Percentiles rank a stretch among this genome's conserved stretches.
These are phyloP conservation scores for Podila clonocystis DNA, from an alignment of 192 early-diverging fungal species.

Conservation along the genomic window DNA sequence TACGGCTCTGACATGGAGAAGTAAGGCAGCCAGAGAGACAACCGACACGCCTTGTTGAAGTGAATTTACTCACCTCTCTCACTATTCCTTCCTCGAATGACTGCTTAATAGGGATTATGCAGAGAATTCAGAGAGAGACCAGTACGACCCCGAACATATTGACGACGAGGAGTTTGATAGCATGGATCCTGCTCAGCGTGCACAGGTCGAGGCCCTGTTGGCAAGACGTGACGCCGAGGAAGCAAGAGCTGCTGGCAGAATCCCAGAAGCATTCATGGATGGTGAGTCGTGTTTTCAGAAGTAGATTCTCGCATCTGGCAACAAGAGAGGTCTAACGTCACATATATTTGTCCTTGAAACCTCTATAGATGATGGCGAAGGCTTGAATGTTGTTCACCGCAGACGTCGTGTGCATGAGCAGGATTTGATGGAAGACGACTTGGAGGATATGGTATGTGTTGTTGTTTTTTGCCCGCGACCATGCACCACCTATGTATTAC, in stretches of 20 bases:
- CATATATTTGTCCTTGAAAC: background rate
- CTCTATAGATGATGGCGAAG: slow-evolving; percentile 17
- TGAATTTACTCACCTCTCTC: background rate
- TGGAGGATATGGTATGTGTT: slow-evolving; percentile 40
- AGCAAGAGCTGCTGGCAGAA: slow-evolving; percentile 75
- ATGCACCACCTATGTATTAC: background rate
- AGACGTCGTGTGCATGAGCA: slow-evolving; percentile 44
- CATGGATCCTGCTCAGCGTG: slow-evolving; percentile 78
- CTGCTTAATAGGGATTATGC: slow-evolving; percentile 79
- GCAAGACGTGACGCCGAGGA: slow-evolving; percentile 81
- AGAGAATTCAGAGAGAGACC: slow-evolving; percentile 74
- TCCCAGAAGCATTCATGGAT: slow-evolving; percentile 90
- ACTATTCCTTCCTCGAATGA: background rate
- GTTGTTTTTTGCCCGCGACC: no score
- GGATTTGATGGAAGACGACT: slow-evolving; percentile 45
- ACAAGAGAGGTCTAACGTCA: background rate
- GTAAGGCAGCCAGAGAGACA: slow-evolving; percentile 49
- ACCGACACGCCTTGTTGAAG: no score
- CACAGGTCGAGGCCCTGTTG: slow-evolving; percentile 81
- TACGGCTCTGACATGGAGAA: slow-evolving; percentile 87
- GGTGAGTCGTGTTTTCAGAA: slow-evolving; percentile 45
- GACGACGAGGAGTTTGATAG: slow-evolving; percentile 83
- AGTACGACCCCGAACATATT: slow-evolving; percentile 83
- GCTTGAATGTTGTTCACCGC: slow-evolving; percentile 40
- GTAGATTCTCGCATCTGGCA: background rate